Percentiles rank a stretch among this genome's conserved stretches.
phyloP scores from a whole-genome alignment of 2,329 filamentous ascomycete genomes.

The Colletotrichum neosansevieriae region DNA sequence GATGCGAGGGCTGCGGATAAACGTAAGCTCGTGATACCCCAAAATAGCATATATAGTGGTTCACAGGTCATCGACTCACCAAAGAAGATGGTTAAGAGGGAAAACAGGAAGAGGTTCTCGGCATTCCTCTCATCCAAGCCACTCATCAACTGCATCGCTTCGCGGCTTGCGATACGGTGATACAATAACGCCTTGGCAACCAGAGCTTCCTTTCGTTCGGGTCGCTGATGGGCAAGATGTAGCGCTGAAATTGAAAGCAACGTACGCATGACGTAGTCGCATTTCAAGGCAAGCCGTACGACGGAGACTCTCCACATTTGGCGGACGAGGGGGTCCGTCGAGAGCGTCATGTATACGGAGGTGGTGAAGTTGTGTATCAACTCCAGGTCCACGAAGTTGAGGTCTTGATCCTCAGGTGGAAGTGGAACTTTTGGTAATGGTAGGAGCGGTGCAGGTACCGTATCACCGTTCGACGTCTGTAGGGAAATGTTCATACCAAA shows the following conservation, averaged over 20 bases:
- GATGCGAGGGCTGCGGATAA: conserved; percentile 42
- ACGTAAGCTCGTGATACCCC: background rate
- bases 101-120: conserved; percentile 46
- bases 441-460: background rate
- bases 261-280: conserved; percentile 62
- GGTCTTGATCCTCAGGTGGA: conserved; percentile 40
- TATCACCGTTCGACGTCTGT: background rate
- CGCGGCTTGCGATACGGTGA: conserved; percentile 34
- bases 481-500: conserved; percentile 18
- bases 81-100: conserved; percentile 50
- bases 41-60: background rate
- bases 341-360: conserved; percentile 61
- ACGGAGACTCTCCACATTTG: conserved; percentile 61
- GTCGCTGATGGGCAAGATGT: conserved; percentile 59
- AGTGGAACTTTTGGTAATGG: background rate
- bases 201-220: conserved; percentile 52
- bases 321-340: conserved; percentile 54
- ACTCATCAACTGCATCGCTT: conserved; percentile 40
- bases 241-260: conserved; percentile 63
- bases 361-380: conserved; percentile 66
- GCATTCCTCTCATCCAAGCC: conserved; percentile 41
- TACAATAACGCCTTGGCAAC: conserved; percentile 42
- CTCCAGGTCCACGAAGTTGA: conserved; percentile 61
- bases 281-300: conserved; percentile 58
- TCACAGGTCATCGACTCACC: conserved; percentile 37